A percentile compares a stretch with the other conserved stretches of the same genome.
These are phyloP conservation scores for Anisodus tanguticus DNA, from an alignment of 257 asterid genomes.

Conservation along the genomic window DNA sequence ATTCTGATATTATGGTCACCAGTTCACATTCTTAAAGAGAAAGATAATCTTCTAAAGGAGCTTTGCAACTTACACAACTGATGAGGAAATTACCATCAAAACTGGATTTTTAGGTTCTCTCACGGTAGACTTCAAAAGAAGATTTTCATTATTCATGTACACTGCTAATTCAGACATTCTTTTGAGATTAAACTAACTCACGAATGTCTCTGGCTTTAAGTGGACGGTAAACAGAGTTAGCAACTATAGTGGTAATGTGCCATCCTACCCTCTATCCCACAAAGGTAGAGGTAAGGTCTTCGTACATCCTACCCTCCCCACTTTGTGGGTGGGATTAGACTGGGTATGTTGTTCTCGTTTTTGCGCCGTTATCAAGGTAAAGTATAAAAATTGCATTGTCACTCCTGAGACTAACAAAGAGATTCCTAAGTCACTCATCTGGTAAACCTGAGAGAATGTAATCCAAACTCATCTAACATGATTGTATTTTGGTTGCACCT, in stretches of 20 bases:
- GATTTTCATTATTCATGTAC: neutral
- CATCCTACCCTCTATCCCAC: neutral
- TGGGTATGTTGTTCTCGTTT: too few relatives aligned
- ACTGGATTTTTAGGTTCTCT: neutral
- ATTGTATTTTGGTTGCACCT: conserved; percentile 16
- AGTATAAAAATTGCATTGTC: neutral
- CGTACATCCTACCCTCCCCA: too few relatives aligned
- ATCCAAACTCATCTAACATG: neutral
- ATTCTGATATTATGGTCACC: neutral
- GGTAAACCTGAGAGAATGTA: neutral
- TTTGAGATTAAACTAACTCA: neutral
- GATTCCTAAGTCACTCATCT: conserved; percentile 2
- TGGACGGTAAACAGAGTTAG: neutral
- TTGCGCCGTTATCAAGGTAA: too few relatives aligned
- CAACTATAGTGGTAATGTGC: neutral
- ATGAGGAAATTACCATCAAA: neutral
- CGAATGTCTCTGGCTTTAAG: neutral
- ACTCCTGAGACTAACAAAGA: neutral
- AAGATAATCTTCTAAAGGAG: conserved; percentile 16
- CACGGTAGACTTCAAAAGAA: neutral
- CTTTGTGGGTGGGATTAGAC: too few relatives aligned
- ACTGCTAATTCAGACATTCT: neutral
- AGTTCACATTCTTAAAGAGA: neutral
- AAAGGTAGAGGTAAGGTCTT: neutral
- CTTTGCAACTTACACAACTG: neutral